Evolutionary conservation across 2,329 filamentous ascomycete genomes (phyloP).

Genomic region (Graphiopsis chlorocephala): DNA sequence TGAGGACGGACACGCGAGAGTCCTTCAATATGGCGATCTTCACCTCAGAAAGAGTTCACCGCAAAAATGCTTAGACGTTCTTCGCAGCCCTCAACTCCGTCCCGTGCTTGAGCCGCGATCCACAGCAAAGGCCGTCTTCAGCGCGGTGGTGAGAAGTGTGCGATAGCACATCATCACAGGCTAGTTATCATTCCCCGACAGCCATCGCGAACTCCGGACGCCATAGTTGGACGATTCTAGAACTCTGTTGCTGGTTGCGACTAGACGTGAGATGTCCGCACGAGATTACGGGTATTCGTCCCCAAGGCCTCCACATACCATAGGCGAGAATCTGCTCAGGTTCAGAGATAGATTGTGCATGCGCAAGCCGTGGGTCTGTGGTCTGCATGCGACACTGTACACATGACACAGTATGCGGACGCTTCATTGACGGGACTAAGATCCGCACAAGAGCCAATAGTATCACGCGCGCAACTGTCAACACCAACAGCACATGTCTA

Average conservation of each 20-base stretch:
- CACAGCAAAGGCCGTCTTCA: neutral
- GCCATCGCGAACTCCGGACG: neutral
- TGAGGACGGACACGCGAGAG: neutral
- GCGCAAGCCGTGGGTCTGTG: conserved; percentile 1
- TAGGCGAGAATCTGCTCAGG: neutral
- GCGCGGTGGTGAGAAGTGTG: neutral
- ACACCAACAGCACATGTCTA: conserved; percentile 8
- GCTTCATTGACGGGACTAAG: neutral
- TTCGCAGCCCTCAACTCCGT: neutral
- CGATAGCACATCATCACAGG: neutral
- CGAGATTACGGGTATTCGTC: neutral
- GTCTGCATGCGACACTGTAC: neutral
- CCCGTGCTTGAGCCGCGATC: neutral
- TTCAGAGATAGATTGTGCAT: neutral
- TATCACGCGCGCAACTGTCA: neutral
- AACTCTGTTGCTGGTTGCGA: neutral
- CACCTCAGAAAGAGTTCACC: neutral
- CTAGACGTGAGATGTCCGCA: neutral
- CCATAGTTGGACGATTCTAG: neutral
- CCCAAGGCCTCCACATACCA: neutral
- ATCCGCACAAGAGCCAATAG: neutral
- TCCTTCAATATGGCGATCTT: neutral
- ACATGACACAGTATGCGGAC: neutral
- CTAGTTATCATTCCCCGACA: neutral
- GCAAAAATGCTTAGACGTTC: conserved; percentile 8